phyloP scores from a whole-genome alignment of 179 eudicot genomes.

The Beta macrorhiza region DNA sequence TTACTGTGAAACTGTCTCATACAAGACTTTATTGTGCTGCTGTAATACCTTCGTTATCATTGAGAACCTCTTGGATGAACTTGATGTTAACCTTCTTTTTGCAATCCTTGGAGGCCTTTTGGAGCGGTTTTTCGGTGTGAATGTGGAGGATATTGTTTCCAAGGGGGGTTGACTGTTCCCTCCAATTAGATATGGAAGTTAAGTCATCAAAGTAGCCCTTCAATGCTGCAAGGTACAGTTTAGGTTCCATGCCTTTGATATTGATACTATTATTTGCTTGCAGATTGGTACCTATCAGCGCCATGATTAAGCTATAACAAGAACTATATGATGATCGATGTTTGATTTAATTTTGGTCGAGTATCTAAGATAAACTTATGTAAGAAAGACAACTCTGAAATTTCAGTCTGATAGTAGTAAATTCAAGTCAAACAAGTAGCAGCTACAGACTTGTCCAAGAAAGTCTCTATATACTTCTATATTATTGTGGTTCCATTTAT shows the following conservation, averaged over 20 bases:
- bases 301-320: not conserved
- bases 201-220: not conserved
- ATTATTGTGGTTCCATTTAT: no score
- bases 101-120: not conserved
- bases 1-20: not conserved
- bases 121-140: not conserved
- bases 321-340: not conserved
- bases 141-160: constrained; percentile 13
- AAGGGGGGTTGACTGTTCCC: constrained; percentile 6
- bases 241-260: not conserved
- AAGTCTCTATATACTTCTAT: no score
- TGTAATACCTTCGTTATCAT: not conserved
- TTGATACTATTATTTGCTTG: not conserved
- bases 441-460: no score
- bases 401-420: no score
- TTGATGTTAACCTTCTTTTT: not conserved
- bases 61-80: constrained; percentile 2
- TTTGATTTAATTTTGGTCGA: no score
- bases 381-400: no score
- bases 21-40: no score
- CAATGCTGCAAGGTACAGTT: not conserved
- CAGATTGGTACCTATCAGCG: not conserved
- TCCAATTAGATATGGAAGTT: constrained; percentile 2
- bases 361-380: no score
- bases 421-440: no score